phyloP scores from a whole-genome alignment of 2,329 filamentous ascomycete species.

The Penicillium sp. region DNA sequence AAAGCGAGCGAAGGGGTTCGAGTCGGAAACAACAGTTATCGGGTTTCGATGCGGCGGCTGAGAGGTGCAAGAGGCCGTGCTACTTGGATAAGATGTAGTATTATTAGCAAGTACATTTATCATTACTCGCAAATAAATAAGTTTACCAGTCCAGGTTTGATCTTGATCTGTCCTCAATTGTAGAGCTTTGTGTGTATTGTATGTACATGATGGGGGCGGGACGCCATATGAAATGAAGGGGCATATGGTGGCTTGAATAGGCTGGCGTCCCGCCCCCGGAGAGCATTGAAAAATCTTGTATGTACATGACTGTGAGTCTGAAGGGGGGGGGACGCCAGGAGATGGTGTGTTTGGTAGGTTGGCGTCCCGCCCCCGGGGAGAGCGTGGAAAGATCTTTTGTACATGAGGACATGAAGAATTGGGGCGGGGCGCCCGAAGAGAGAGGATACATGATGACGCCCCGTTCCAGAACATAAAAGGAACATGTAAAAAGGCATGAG shows the following conservation, averaged over 20 bases:
- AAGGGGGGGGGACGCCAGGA: background rate
- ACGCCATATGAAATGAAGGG: background rate
- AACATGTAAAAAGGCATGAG: constrained; percentile 24
- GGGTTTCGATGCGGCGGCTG: background rate
- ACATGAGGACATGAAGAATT: no score
- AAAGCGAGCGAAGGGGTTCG: background rate
- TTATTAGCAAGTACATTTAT: constrained; percentile 14
- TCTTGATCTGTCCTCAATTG: background rate
- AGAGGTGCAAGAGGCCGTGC: constrained; percentile 15
- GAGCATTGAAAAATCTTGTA: background rate
- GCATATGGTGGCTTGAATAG: background rate
- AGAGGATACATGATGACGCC: background rate
- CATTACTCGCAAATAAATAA: constrained; percentile 13
- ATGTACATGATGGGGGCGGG: background rate
- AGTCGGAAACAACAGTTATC: constrained; percentile 3
- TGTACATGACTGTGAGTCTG: background rate
- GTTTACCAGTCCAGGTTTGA: background rate
- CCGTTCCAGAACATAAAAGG: background rate
- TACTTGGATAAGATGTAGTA: constrained; percentile 16
- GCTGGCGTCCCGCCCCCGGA: background rate
- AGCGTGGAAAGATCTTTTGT: no score
- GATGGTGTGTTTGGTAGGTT: background rate
- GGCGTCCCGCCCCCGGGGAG: no score
- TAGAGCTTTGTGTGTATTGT: background rate
- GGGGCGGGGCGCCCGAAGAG: no score